phyloP scores from a whole-genome alignment of 2,329 filamentous ascomycete genomes.

The Pseudogymnoascus sp. region DNA sequence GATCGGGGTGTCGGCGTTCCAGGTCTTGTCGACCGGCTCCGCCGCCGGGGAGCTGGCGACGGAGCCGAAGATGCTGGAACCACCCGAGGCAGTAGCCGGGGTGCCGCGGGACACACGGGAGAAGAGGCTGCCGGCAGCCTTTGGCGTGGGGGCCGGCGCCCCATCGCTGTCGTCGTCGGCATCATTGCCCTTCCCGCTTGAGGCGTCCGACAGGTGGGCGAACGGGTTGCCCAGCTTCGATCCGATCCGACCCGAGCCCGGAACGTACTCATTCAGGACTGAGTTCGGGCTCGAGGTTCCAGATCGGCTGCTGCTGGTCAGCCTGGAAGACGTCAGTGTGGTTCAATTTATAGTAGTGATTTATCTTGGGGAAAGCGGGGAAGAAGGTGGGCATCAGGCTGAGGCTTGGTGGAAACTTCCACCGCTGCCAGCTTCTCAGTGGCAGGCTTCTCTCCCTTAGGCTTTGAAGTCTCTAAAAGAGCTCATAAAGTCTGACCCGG shows the following conservation, averaged over 20 bases:
- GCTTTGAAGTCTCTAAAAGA: neutral
- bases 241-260: conserved; percentile 12
- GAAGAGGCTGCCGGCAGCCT: neutral
- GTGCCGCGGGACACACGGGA: neutral
- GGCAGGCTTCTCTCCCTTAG: neutral
- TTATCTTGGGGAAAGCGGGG: neutral
- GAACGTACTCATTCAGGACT: conserved; percentile 20
- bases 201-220: conserved; percentile 48
- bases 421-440: neutral
- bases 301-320: conserved; percentile 4
- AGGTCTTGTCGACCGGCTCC: conserved; percentile 35
- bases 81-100: conserved; percentile 16
- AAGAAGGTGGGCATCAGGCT: neutral
- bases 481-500: neutral
- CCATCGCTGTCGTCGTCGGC: conserved; percentile 27
- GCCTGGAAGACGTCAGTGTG: neutral
- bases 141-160: neutral
- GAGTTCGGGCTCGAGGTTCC: conserved; percentile 13
- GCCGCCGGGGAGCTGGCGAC: conserved; percentile 26
- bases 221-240: conserved; percentile 42
- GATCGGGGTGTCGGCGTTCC: conserved; percentile 43
- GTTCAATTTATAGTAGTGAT: neutral
- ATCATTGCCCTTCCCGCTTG: conserved; percentile 39
- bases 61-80: conserved; percentile 24
- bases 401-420: neutral